These are phyloP conservation scores for Boletus sp. DNA, from an alignment of 768 basidiomycete species.

Conservation along the genomic window DNA sequence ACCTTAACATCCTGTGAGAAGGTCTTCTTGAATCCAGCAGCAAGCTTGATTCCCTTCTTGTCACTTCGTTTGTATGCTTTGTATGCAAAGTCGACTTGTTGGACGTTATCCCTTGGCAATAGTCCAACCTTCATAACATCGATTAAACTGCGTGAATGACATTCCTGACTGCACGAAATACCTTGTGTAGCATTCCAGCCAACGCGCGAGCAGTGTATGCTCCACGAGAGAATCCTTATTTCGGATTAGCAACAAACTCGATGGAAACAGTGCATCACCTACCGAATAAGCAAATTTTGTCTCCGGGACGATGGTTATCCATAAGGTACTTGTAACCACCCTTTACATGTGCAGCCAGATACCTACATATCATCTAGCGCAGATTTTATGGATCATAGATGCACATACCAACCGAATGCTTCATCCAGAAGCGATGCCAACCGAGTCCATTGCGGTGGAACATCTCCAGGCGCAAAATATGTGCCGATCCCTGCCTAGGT, in stretches of 20 bases:
- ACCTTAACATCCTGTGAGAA: slow-evolving; percentile 66
- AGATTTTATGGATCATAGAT: background rate
- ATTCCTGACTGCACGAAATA: slow-evolving; percentile 17
- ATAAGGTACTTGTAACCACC: slow-evolving; percentile 77
- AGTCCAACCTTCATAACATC: slow-evolving; percentile 55
- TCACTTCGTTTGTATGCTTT: slow-evolving; percentile 61
- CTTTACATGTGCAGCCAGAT: slow-evolving; percentile 66
- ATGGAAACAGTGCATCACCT: slow-evolving; percentile 2
- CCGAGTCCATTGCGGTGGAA: slow-evolving; percentile 58
- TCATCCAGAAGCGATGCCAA: slow-evolving; percentile 59
- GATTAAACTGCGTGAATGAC: background rate
- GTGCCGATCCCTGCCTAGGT: slow-evolving; percentile 45
- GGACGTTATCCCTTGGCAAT: slow-evolving; percentile 60
- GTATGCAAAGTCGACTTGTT: slow-evolving; percentile 74
- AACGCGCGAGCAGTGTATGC: slow-evolving; percentile 67
- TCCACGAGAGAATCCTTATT: slow-evolving; percentile 70
- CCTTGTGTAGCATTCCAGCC: slow-evolving; percentile 73
- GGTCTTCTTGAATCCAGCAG: slow-evolving; percentile 66
- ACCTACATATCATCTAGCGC: slow-evolving; percentile 40
- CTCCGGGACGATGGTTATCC: slow-evolving; percentile 71
- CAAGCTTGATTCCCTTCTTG: slow-evolving; percentile 41
- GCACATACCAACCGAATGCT: slow-evolving; percentile 66
- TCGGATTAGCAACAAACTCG: slow-evolving; percentile 11
- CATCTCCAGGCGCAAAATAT: slow-evolving; percentile 60
- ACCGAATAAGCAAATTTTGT: slow-evolving; percentile 76